Percentiles rank a stretch among this genome's conserved stretches.
Evolutionary conservation across 148 eudicot genomes (phyloP).

Genomic region (Chenopodium formosanum): DNA sequence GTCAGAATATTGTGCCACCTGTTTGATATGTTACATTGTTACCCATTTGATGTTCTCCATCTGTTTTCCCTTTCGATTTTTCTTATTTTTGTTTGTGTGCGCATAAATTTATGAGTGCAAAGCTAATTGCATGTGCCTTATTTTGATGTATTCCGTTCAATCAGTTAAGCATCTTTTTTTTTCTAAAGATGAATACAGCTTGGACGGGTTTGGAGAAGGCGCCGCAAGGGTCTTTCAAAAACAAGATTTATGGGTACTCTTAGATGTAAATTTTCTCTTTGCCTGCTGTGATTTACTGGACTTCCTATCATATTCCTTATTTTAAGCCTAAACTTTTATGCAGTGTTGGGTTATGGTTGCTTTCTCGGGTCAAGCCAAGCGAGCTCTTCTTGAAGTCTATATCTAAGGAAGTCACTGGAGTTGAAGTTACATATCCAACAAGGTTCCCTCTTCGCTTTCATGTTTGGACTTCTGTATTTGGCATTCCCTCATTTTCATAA

Average conservation of each 20-base stretch:
- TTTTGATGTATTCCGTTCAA: slow-evolving; percentile 2
- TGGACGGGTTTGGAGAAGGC: slow-evolving; percentile 81
- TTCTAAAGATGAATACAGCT: slow-evolving; percentile 69
- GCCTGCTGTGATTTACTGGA: background rate
- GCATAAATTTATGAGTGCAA: background rate
- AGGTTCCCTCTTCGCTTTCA: slow-evolving; percentile 47
- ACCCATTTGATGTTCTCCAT: background rate
- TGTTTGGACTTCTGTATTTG: background rate
- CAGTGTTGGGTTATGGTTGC: slow-evolving; percentile 78
- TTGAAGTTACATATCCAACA: slow-evolving; percentile 73
- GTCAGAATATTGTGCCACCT: background rate
- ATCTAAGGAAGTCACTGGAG: slow-evolving; percentile 65
- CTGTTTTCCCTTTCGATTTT: background rate
- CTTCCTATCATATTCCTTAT: slow-evolving; percentile 9
- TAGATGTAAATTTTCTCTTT: slow-evolving; percentile 26
- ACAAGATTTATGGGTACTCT: slow-evolving; percentile 84
- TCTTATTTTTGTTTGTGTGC: background rate
- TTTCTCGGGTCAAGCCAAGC: slow-evolving; percentile 88
- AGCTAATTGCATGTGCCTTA: slow-evolving; percentile 5
- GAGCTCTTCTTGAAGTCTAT: slow-evolving; percentile 92
- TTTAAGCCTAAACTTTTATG: slow-evolving; percentile 15
- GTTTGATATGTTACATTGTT: background rate
- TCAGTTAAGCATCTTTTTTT: background rate
- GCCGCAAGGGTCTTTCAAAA: slow-evolving; percentile 78
- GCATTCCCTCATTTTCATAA: background rate